Evolutionary conservation across 108 stramenopile species (phyloP).

Genomic region (Parmales sp.): DNA sequence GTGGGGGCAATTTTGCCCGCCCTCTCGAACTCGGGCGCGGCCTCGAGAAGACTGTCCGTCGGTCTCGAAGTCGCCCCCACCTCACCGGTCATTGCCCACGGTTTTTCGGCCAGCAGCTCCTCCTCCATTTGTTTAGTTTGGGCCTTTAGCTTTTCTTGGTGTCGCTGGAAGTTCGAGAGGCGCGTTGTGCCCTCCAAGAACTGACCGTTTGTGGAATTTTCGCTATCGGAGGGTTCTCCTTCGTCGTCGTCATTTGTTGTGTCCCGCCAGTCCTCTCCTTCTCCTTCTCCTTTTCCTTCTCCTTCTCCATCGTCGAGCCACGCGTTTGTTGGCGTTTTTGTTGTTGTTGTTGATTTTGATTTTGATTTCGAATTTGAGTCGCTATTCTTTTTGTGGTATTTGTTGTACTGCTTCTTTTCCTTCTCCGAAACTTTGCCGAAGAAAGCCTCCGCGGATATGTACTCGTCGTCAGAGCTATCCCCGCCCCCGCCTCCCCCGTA

Average conservation of each 20-base stretch:
- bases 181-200: conserved; percentile 10
- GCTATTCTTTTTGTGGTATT: background rate
- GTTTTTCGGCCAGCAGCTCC: conserved; percentile 85
- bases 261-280: conserved; percentile 16
- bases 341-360: conserved; percentile 20
- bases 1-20: conserved; percentile 75
- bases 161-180: conserved; percentile 23
- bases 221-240: conserved; percentile 26
- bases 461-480: conserved; percentile 42
- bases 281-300: conserved; percentile 16
- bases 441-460: conserved; percentile 71
- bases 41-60: conserved; percentile 81
- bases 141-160: conserved; percentile 48
- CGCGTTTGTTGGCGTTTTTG: conserved; percentile 17
- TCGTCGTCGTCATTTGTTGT: conserved; percentile 31
- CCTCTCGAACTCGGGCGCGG: conserved; percentile 88
- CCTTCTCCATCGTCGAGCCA: conserved; percentile 28
- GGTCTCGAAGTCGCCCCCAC: conserved; percentile 57
- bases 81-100: conserved; percentile 93
- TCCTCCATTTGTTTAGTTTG: conserved; percentile 78
- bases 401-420: conserved; percentile 19
- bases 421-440: conserved; percentile 61
- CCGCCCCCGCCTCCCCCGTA: conserved; percentile 43
- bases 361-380: conserved; percentile 3
- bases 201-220: conserved; percentile 24